phyloP scores from a whole-genome alignment of 2,329 filamentous ascomycete genomes.

The Apiospora saccharicola region DNA sequence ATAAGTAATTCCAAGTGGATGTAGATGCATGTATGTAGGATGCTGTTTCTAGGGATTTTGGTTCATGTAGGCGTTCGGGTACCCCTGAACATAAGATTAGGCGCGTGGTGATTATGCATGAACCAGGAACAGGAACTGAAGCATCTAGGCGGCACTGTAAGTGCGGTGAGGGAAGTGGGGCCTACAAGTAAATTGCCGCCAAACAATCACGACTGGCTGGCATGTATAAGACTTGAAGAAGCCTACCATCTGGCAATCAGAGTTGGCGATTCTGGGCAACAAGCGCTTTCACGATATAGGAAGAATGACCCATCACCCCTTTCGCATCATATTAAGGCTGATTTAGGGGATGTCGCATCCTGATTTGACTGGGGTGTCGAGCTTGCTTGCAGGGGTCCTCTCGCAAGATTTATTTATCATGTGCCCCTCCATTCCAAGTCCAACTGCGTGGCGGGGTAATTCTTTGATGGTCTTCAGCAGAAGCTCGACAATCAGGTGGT shows the following conservation, averaged over 20 bases:
- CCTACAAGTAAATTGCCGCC: not conserved
- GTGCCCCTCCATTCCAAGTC: slow-evolving; percentile 14
- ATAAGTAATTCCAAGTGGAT: not conserved
- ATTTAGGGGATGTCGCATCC: not conserved
- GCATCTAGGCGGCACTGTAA: not conserved
- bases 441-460: slow-evolving; percentile 15
- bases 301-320: not conserved
- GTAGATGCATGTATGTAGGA: not conserved
- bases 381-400: not conserved
- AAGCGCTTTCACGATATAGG: not conserved
- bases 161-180: slow-evolving; percentile 18
- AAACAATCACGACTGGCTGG: not conserved
- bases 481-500: not conserved
- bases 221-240: not conserved
- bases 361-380: not conserved
- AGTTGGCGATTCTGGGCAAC: not conserved
- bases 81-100: slow-evolving; percentile 8
- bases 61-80: not conserved
- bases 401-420: not conserved
- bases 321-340: not conserved
- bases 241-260: not conserved
- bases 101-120: slow-evolving; percentile 11
- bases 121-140: slow-evolving; percentile 2
- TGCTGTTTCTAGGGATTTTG: not conserved
- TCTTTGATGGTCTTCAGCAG: slow-evolving; percentile 1